Evolutionary conservation across 495 filamentous ascomycete genomes (phyloP).

Genomic region (Lichenothelia convexa): DNA sequence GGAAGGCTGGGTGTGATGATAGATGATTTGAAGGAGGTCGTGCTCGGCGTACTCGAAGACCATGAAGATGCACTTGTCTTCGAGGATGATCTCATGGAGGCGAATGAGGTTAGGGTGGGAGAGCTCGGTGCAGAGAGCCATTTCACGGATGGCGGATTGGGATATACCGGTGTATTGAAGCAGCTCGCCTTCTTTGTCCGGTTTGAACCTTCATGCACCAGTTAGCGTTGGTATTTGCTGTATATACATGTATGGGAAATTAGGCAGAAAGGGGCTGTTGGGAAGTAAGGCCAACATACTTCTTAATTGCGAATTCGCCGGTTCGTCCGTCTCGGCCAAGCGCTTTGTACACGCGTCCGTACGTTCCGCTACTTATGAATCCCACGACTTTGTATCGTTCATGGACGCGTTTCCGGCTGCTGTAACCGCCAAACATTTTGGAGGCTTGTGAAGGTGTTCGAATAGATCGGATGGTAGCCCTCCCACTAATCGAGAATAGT

Average conservation of each 20-base stretch:
- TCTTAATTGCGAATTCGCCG: slow-evolving; percentile 89
- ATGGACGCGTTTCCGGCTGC: slow-evolving; percentile 26
- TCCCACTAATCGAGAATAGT: no score
- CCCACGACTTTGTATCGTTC: slow-evolving; percentile 91
- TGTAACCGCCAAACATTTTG: slow-evolving; percentile 1
- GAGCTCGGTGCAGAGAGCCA: slow-evolving; percentile 94
- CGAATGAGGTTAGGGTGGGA: slow-evolving; percentile 79
- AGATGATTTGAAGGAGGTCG: slow-evolving; percentile 93
- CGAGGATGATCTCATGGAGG: slow-evolving; percentile 86
- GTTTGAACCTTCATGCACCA: slow-evolving; percentile 71
- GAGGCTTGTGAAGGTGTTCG: neutral
- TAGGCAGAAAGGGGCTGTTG: neutral
- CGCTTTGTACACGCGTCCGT: slow-evolving; percentile 96
- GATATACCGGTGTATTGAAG: slow-evolving; percentile 97
- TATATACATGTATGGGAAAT: no score
- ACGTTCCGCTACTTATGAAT: slow-evolving; percentile 97
- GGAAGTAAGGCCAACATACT: slow-evolving; percentile 27
- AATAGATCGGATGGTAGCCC: no score
- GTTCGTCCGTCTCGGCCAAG: slow-evolving; percentile 54
- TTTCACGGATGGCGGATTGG: slow-evolving; percentile 91
- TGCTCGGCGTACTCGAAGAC: slow-evolving; percentile 98
- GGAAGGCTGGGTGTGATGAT: slow-evolving; percentile 78
- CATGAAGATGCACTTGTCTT: slow-evolving; percentile 99
- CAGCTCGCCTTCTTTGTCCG: slow-evolving; percentile 93
- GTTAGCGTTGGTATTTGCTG: no score